phyloP scores from a whole-genome alignment of 169 alveolate species.

The Eimeria falciformis region DNA sequence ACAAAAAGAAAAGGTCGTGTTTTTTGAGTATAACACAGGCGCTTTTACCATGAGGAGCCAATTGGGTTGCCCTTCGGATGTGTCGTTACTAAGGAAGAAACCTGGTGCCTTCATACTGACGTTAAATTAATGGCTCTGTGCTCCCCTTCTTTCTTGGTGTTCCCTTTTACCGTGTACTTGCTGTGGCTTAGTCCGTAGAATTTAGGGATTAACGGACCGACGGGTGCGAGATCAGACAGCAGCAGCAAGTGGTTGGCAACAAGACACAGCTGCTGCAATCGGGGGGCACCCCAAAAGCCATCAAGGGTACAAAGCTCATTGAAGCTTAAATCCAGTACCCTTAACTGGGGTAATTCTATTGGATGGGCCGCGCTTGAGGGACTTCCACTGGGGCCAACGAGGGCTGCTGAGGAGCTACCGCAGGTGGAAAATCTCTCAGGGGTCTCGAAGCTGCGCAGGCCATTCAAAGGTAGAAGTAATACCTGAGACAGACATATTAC shows the following conservation, averaged over 20 bases:
- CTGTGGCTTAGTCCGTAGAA: background rate
- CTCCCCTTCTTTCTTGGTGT: background rate
- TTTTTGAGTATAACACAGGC: too few relatives aligned
- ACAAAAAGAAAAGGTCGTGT: too few relatives aligned
- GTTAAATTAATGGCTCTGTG: too few relatives aligned
- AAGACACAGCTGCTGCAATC: slow-evolving; percentile 68
- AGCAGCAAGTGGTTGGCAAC: slow-evolving; percentile 70
- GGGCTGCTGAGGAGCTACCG: background rate
- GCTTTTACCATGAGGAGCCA: too few relatives aligned
- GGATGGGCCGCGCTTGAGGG: background rate
- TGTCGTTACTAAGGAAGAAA: too few relatives aligned
- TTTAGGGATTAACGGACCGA: slow-evolving; percentile 59
- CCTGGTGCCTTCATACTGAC: too few relatives aligned
- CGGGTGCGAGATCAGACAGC: slow-evolving; percentile 68
- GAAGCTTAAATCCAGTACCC: slow-evolving; percentile 67
- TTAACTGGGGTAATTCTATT: slow-evolving; percentile 61
- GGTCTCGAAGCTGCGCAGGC: slow-evolving; percentile 62
- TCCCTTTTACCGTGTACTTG: background rate
- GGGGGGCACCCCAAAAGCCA: slow-evolving; percentile 67
- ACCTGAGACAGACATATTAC: background rate
- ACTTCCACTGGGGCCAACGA: background rate
- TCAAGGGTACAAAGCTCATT: slow-evolving; percentile 63
- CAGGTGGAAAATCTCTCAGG: slow-evolving; percentile 11
- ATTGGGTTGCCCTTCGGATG: too few relatives aligned
- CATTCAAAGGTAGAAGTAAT: slow-evolving; percentile 49